Conservation (phyloP, 202 grass and related monocot genomes). For the Zizania palustris region DNA sequence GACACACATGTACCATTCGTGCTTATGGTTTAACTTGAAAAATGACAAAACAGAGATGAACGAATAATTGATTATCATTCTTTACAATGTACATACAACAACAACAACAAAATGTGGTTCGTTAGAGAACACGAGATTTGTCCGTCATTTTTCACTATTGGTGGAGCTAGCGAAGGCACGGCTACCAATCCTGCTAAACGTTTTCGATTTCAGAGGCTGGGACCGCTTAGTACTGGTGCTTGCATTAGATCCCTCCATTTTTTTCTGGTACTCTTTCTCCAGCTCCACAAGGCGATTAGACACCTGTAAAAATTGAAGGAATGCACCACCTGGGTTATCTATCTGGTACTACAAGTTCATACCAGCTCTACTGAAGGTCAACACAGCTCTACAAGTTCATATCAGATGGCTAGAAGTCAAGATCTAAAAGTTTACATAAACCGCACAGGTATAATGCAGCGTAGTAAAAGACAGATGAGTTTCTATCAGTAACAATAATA, state of each 20-base stretch:
- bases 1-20: not conserved
- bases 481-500: not conserved
- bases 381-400: not conserved
- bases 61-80: not conserved
- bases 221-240: slow-evolving; percentile 53
- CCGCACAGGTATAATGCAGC: not conserved
- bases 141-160: slow-evolving; percentile 38
- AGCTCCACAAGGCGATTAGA: slow-evolving; percentile 67
- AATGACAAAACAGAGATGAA: not conserved
- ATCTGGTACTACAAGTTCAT: slow-evolving; percentile 6
- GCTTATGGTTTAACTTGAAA: not conserved
- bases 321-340: slow-evolving; percentile 2
- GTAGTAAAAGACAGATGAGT: not conserved
- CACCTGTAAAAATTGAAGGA: slow-evolving; percentile 55
- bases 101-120: not conserved
- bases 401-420: not conserved
- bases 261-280: slow-evolving; percentile 67
- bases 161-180: slow-evolving; percentile 36
- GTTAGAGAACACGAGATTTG: not conserved
- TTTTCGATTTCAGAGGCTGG: slow-evolving; percentile 55
- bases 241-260: slow-evolving; percentile 44
- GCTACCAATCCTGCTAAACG: slow-evolving; percentile 56
- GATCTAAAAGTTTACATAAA: not conserved
- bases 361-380: not conserved
- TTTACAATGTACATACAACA: slow-evolving; percentile 39